Base-by-base conservation (phyloP, 495 filamentous ascomycete genomes). In the Aspergillus indologenus region DNA sequence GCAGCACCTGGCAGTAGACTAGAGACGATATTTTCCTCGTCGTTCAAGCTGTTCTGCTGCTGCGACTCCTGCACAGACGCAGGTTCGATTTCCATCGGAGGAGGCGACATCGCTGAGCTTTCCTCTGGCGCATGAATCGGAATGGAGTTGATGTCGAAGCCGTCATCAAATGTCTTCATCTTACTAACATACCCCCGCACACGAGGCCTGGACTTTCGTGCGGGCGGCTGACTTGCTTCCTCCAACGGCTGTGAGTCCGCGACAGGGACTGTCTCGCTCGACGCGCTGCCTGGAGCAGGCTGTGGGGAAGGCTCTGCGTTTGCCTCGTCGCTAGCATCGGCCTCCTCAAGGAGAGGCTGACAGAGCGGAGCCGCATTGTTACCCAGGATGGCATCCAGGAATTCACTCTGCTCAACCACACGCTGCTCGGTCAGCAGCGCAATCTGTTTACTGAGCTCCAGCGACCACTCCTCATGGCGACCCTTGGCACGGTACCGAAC, bases 341-440 rank as follows among this genome's bases (percentile, higher is more conserved):
- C 76, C n/a, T 60, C 76, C 17, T 60, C 63, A 1, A 75, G 76
- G 0, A 95, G 80, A 2, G 85, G 79, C 40, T 83, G 82, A 57
- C 87, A 83, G 18, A 97, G 74, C 23, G 79, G 73, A 56, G 81
- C 85, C 4, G 89, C 83, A 75, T 97, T 87, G 54, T 86, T 87
- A 12, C 74, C 85, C 18, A 98, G 71, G 49, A 98, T 96, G 3
- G 90, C 90, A 72, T 96, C 91, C 9, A 98, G 79, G 60, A 98
- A 96, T 61, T 96, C 92, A 50, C 87, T 91, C 69, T 97, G 94
- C 56, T 92, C 87, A 49, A 97, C 86, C 20, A 92, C 84, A 4
- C 90, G 84, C 64, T 92, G 90, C 57, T 90, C 88, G 17, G 92
- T 82, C 46, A 79, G 78, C 24, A 85, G 63, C 6, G 90, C 88